Percentiles rank a stretch among this genome's conserved stretches.
phyloP scores from a whole-genome alignment of 140 eudicot genomes.

The Anethum foeniculum region DNA sequence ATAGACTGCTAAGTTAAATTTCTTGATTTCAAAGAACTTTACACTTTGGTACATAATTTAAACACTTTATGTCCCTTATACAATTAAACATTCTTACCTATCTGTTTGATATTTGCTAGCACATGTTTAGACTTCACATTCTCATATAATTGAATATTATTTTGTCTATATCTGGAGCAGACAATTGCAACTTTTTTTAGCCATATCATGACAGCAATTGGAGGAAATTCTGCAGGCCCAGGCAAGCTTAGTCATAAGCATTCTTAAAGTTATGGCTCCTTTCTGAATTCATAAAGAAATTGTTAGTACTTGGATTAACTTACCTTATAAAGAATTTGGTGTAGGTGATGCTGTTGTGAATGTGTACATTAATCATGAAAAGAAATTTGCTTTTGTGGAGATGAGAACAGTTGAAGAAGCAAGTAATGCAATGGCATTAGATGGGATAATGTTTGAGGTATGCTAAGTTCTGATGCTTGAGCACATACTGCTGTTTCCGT shows the following conservation, averaged over 20 bases:
- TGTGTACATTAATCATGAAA: slow-evolving; percentile 94
- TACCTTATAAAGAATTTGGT: slow-evolving; percentile 13
- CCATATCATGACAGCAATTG: slow-evolving; percentile 80
- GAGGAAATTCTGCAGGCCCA: slow-evolving; percentile 96
- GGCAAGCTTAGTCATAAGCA: slow-evolving; percentile 33
- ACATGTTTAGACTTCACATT: not conserved
- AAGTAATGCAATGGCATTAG: slow-evolving; percentile 91
- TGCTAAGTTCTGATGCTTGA: slow-evolving; percentile 14
- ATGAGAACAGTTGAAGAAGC: slow-evolving; percentile 99
- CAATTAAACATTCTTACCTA: not conserved
- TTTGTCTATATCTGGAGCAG: slow-evolving; percentile 35
- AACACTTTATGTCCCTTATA: not conserved
- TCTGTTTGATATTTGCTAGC: not conserved
- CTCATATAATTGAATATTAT: not conserved
- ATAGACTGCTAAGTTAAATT: not conserved
- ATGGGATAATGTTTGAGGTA: slow-evolving; percentile 88
- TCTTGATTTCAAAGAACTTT: not conserved
- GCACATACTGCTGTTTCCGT: not conserved
- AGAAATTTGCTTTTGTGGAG: slow-evolving; percentile 98
- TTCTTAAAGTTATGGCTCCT: not conserved
- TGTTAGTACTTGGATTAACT: slow-evolving; percentile 1
- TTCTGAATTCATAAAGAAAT: not conserved
- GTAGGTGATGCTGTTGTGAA: slow-evolving; percentile 96
- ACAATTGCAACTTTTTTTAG: slow-evolving; percentile 88
- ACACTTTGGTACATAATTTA: not conserved